Evolutionary conservation across 164 flowering plant species (phyloP).

Genomic region (Magnolia changhungtana): DNA sequence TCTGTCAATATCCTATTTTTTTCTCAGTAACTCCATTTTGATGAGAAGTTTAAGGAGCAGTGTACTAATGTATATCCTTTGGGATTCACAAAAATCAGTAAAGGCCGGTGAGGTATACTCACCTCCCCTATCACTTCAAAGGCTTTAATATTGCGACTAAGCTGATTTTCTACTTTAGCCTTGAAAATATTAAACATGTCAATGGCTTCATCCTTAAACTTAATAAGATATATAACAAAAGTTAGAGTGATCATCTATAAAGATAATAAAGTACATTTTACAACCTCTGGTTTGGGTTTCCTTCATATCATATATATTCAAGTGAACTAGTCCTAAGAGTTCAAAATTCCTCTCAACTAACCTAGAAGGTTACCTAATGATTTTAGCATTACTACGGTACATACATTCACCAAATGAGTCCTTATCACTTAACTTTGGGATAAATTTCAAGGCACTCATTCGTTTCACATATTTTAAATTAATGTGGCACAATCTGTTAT

Average conservation of each 20-base stretch:
- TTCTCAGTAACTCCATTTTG: neutral
- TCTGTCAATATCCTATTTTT: neutral
- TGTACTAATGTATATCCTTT: neutral
- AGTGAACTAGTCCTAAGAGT: slow-evolving; percentile 4
- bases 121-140: neutral
- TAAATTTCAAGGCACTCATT: slow-evolving; percentile 12
- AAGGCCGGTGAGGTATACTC: neutral
- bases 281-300: slow-evolving; percentile 7
- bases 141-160: neutral
- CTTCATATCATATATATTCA: slow-evolving; percentile 12
- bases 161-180: neutral
- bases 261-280: slow-evolving; percentile 12
- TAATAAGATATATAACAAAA: slow-evolving; percentile 11
- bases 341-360: neutral
- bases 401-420: neutral
- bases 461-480: neutral
- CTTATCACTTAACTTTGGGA: neutral
- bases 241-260: slow-evolving; percentile 9
- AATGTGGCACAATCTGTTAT: slow-evolving; percentile 14
- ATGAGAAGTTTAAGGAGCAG: neutral
- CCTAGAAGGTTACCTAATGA: slow-evolving; percentile 5
- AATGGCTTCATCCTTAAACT: slow-evolving; percentile 3
- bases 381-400: slow-evolving; percentile 2
- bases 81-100: neutral
- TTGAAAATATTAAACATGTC: neutral